phyloP scores from a whole-genome alignment of 2,329 filamentous ascomycete genomes.

The Aspergillus sp. region DNA sequence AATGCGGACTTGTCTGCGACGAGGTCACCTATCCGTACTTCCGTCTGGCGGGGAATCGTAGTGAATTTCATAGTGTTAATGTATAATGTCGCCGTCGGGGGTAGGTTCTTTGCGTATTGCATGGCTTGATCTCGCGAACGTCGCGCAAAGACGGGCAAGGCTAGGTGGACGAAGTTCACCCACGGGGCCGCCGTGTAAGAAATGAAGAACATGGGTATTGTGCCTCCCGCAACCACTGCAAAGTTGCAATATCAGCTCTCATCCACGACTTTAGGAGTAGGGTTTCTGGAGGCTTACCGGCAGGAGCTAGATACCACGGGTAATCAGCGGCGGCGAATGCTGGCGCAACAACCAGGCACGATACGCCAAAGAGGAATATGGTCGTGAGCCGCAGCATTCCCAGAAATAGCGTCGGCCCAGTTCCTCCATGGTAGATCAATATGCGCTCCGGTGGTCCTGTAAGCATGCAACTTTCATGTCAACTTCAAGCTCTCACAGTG shows the following conservation, averaged over 20 bases:
- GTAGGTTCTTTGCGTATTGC: conserved; percentile 38
- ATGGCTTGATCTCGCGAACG: conserved; percentile 44
- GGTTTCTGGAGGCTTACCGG: conserved; percentile 23
- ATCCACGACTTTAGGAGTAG: not conserved
- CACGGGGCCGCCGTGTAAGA: conserved; percentile 60
- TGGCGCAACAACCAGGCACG: conserved; percentile 56
- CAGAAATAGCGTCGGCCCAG: conserved; percentile 57
- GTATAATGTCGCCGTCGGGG: conserved; percentile 35
- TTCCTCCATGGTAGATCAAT: conserved; percentile 69
- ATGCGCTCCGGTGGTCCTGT: conserved; percentile 39
- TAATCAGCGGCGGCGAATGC: conserved; percentile 43
- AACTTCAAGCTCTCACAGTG: conserved; percentile 5
- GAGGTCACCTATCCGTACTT: conserved; percentile 37
- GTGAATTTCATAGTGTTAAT: conserved; percentile 41
- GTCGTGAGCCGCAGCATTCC: conserved; percentile 64
- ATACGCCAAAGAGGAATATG: conserved; percentile 60
- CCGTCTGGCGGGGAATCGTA: conserved; percentile 34
- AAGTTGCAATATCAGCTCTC: not conserved
- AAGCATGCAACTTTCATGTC: conserved; percentile 3
- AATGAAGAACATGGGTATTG: conserved; percentile 58
- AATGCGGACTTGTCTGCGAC: conserved; percentile 25
- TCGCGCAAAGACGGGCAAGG: conserved; percentile 58
- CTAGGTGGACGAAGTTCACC: conserved; percentile 63
- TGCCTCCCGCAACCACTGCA: conserved; percentile 51
- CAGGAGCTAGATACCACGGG: conserved; percentile 35